Conservation (phyloP, 768 basidiomycete species). For the Crepidotus variabilis region DNA sequence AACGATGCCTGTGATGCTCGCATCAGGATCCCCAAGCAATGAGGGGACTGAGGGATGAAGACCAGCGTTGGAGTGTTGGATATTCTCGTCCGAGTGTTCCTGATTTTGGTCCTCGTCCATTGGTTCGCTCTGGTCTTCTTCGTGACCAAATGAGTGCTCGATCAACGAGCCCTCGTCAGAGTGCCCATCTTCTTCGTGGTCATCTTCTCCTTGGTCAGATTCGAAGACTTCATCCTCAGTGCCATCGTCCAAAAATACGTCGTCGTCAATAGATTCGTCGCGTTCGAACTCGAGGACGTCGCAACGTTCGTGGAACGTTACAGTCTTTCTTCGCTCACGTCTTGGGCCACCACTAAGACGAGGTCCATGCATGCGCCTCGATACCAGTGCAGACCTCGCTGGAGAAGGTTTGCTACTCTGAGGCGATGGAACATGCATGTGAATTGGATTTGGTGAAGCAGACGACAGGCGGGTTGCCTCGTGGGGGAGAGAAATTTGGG, state of each 20-base stretch:
- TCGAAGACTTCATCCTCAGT: conserved; percentile 22
- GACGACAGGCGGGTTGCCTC: conserved; percentile 19
- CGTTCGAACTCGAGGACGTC: conserved; percentile 81
- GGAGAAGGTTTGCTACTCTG: conserved; percentile 39
- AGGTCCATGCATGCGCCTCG: conserved; percentile 73
- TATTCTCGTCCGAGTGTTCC: conserved; percentile 38
- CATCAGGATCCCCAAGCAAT: conserved; percentile 40
- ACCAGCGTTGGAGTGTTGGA: conserved; percentile 38
- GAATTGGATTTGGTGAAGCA: conserved; percentile 11
- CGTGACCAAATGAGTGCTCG: conserved; percentile 13
- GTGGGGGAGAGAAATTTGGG: conserved; percentile 17
- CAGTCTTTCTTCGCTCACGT: conserved; percentile 67
- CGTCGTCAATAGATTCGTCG: conserved; percentile 33
- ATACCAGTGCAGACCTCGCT: conserved; percentile 64
- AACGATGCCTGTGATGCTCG: conserved; percentile 68
- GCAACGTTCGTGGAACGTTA: conserved; percentile 75
- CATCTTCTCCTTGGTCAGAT: conserved; percentile 26
- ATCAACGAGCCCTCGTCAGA: conserved; percentile 39
- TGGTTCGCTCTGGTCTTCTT: conserved; percentile 7
- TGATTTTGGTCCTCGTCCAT: conserved; percentile 24
- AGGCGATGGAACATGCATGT: conserved; percentile 25
- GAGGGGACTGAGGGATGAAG: conserved; percentile 29
- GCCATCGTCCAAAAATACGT: conserved; percentile 17
- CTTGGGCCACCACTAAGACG: conserved; percentile 49
- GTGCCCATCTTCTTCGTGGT: conserved; percentile 14